Evolutionary conservation across 2,329 filamentous ascomycete species (phyloP), one percentile per base, ranked within the genome.

Genomic region (Botrytis aclada): DNA sequence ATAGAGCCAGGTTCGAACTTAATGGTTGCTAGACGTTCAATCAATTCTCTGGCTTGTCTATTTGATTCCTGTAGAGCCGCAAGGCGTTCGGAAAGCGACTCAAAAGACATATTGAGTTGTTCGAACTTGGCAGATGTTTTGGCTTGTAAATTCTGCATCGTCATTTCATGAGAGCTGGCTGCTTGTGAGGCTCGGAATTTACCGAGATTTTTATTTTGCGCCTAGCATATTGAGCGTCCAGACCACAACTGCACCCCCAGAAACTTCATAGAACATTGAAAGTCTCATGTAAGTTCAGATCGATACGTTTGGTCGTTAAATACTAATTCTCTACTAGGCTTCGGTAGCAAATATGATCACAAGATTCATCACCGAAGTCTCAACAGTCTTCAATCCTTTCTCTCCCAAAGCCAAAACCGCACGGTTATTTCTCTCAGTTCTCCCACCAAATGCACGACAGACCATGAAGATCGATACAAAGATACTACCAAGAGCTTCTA

Each of bases 321-420:
- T 67, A 14, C 62, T 72, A 47, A 72, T 58, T 29, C 2, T 39
- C 39, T 60, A 32, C 29, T 25, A 72, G 62, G 16, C n/a, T 58
- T 25, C 51, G 22, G 25, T 58, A 41, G 62, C 39, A 73, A 86
- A 82, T 69, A 96, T 96, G 93, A 93, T 96, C 75, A 95, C 93
- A 74, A 90, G 91, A 81, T 96, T 93, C 85, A 88, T 97, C 82
- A 95, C 94, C 82, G 89, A 94, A 82, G 90, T 98, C 79, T 90
- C 88, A 79, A 92, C 94, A 77, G 90, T 89, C 82, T 98, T 98
- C 89, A 97, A 97, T 84, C 95, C 96, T 56, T 98, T 98, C 88
- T 92, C 90, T 41, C 84, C 88, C 37, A 87, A 88, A 81, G 90
- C 93, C 75, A 94, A 94, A 81, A 92, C 95, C 37, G 95, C 94